Conservation (phyloP, 106 monocot genomes). For the Apostasia ramifera region DNA sequence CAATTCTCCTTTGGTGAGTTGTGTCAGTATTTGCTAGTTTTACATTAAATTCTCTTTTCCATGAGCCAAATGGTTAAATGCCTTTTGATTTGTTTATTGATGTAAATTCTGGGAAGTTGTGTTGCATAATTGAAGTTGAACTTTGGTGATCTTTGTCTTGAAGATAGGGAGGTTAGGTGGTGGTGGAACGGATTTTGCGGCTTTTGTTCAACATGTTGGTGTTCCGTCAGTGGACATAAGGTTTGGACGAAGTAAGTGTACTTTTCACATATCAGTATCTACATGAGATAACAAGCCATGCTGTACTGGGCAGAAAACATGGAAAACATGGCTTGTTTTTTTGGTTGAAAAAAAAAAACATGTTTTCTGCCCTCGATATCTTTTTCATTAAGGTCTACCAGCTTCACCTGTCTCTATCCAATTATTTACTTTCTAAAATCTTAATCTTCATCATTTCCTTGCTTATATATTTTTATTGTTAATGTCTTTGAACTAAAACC, state of each 20-base stretch:
- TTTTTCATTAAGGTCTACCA: too few relatives aligned
- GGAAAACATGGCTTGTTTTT: too few relatives aligned
- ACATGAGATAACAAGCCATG: neutral
- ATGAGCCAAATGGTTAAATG: neutral
- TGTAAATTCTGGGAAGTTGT: too few relatives aligned
- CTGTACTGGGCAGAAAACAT: too few relatives aligned
- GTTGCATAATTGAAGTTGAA: neutral
- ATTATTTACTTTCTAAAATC: too few relatives aligned
- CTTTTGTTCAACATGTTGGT: slow-evolving; percentile 79
- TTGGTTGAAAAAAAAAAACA: too few relatives aligned
- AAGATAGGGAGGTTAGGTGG: slow-evolving; percentile 77
- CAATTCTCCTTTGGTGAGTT: slow-evolving; percentile 31
- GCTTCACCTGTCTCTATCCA: too few relatives aligned
- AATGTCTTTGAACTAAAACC: too few relatives aligned
- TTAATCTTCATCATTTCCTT: too few relatives aligned
- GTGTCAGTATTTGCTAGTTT: neutral
- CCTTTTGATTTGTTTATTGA: neutral
- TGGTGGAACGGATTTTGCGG: slow-evolving; percentile 57
- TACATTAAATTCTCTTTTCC: neutral
- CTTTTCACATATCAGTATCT: neutral
- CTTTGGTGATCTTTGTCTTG: neutral
- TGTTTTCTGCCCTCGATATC: too few relatives aligned
- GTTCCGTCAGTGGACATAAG: slow-evolving; percentile 64
- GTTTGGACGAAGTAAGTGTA: slow-evolving; percentile 54
- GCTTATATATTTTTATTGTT: too few relatives aligned